Conservation (phyloP, 2,329 filamentous ascomycete species). For the Talaromyces sp. region DNA sequence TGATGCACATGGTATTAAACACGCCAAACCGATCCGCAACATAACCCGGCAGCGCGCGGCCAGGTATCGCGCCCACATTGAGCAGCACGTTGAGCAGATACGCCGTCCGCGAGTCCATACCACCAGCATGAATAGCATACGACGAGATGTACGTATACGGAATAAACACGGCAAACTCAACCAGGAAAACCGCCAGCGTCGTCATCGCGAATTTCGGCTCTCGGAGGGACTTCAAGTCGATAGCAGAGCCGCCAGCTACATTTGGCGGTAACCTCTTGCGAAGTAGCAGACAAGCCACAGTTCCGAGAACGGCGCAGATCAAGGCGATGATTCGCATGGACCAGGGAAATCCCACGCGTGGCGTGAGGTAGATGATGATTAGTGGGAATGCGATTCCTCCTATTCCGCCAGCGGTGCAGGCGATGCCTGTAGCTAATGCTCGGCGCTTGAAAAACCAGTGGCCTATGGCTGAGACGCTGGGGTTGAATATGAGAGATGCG, state of each 20-base stretch:
- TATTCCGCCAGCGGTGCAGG: slow-evolving; percentile 28
- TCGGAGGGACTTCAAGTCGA: slow-evolving; percentile 18
- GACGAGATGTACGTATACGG: slow-evolving; percentile 31
- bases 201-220: slow-evolving; percentile 20
- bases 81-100: slow-evolving; percentile 28
- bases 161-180: slow-evolving; percentile 33
- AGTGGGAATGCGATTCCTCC: slow-evolving; percentile 33
- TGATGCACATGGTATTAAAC: slow-evolving; percentile 22
- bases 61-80: slow-evolving; percentile 23
- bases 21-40: slow-evolving; percentile 21
- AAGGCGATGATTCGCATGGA: slow-evolving; percentile 26
- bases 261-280: neutral
- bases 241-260: slow-evolving; percentile 6
- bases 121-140: slow-evolving; percentile 21
- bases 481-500: slow-evolving; percentile 26
- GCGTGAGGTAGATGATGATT: slow-evolving; percentile 23
- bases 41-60: slow-evolving; percentile 20
- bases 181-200: slow-evolving; percentile 26
- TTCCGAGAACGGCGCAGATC: slow-evolving; percentile 17
- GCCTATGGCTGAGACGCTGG: slow-evolving; percentile 24
- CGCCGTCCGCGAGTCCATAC: slow-evolving; percentile 20
- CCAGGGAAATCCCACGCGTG: slow-evolving; percentile 28
- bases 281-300: neutral
- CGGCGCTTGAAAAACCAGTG: slow-evolving; percentile 31
- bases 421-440: slow-evolving; percentile 29